Evolutionary conservation across 2,329 filamentous ascomycete species (phyloP).

Genomic region (Sporothrix curviconia): DNA sequence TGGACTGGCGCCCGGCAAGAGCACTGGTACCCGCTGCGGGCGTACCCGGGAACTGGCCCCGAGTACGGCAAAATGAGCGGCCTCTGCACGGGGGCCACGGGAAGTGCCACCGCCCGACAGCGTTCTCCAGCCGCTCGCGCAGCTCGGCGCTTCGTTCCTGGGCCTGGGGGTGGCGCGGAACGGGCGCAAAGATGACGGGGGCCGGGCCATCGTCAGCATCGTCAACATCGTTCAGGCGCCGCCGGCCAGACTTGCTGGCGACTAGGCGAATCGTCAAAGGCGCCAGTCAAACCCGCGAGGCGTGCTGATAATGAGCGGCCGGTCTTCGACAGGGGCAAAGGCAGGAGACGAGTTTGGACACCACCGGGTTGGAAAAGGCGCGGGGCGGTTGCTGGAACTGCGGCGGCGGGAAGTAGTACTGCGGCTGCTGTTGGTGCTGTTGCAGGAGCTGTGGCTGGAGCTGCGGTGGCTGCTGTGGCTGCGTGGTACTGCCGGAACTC

Average conservation of each 20-base stretch:
- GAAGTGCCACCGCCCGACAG: constrained; percentile 39
- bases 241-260: constrained; percentile 19
- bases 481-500: constrained; percentile 18
- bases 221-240: neutral
- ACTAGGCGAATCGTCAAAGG: constrained; percentile 42
- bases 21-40: constrained; percentile 30
- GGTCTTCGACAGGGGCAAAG: constrained; percentile 33
- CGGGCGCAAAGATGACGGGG: constrained; percentile 42
- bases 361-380: constrained; percentile 13
- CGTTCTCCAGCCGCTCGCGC: constrained; percentile 48
- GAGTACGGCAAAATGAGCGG: constrained; percentile 26
- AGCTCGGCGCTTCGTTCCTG: constrained; percentile 29
- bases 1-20: constrained; percentile 33
- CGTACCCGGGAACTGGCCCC: constrained; percentile 16
- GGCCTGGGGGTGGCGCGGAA: constrained; percentile 44
- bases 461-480: constrained; percentile 15
- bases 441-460: constrained; percentile 11
- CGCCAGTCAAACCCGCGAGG: constrained; percentile 49
- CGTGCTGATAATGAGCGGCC: constrained; percentile 56
- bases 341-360: constrained; percentile 20
- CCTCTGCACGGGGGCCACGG: neutral
- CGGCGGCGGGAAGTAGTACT: neutral
- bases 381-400: constrained; percentile 13
- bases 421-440: constrained; percentile 11
- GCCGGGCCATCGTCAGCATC: constrained; percentile 24